Evolutionary conservation across 768 basidiomycete genomes (phyloP).

Genomic region (Podaxis sp.): DNA sequence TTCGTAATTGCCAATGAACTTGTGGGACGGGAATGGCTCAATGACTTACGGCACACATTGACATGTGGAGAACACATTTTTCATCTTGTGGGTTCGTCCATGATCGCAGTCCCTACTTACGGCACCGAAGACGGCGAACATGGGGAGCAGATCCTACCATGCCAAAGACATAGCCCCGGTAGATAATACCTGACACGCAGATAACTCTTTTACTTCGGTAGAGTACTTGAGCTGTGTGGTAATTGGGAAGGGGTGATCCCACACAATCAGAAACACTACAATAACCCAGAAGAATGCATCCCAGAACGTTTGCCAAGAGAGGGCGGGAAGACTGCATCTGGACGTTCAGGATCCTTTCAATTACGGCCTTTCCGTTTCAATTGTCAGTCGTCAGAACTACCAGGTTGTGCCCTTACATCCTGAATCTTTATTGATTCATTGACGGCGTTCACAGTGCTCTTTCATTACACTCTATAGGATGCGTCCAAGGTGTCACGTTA

Average conservation of each 20-base stretch:
- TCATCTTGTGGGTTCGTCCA: too few species aligned
- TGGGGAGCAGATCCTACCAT: too few species aligned
- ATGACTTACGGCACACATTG: background rate
- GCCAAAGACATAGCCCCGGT: too few species aligned
- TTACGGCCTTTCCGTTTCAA: constrained; percentile 15
- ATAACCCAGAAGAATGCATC: constrained; percentile 14
- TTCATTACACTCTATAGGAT: background rate
- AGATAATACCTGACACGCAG: too few species aligned
- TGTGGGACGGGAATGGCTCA: background rate
- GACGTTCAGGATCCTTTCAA: constrained; percentile 2
- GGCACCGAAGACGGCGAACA: too few species aligned
- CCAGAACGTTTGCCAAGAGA: constrained; percentile 16
- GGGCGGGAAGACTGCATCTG: constrained; percentile 9
- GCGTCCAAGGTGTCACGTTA: background rate
- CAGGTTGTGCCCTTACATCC: background rate
- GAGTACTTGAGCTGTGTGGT: too few species aligned
- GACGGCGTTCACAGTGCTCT: too few species aligned
- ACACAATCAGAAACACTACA: constrained; percentile 15
- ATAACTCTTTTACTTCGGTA: too few species aligned
- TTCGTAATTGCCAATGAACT: background rate
- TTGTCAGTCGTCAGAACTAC: background rate
- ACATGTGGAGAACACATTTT: background rate
- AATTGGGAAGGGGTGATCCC: constrained; percentile 15
- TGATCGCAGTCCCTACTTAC: too few species aligned
- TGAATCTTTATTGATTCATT: background rate